Conservation (phyloP, 106 monocot species). For the Gastrodia elata region DNA sequence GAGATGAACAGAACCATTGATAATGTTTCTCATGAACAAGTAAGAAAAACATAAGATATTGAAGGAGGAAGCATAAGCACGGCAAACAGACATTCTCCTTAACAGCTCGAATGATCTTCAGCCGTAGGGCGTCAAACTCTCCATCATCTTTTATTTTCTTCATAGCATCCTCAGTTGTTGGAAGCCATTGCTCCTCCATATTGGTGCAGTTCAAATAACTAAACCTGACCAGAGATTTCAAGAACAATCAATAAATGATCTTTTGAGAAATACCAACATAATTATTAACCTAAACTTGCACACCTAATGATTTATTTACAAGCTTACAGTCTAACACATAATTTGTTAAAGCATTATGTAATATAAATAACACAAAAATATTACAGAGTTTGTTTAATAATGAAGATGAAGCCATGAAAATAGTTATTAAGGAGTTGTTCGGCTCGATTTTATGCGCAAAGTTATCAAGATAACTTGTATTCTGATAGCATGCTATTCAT, state of each 20-base stretch:
- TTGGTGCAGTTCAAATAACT: background rate
- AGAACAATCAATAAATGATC: background rate
- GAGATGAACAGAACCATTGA: background rate
- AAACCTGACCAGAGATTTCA: background rate
- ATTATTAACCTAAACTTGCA: background rate
- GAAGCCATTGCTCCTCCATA: constrained; percentile 6
- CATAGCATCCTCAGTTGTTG: constrained; percentile 57
- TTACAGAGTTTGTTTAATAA: background rate
- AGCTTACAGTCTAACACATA: background rate
- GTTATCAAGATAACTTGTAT: too few relatives aligned
- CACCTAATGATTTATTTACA: background rate
- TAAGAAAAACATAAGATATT: background rate
- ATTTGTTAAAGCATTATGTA: background rate
- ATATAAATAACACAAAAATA: background rate
- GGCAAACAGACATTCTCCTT: constrained; percentile 59
- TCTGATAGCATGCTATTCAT: too few relatives aligned
- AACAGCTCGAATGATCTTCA: constrained; percentile 55
- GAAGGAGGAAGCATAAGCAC: background rate
- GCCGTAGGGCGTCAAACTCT: constrained; percentile 81
- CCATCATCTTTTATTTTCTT: constrained; percentile 84
- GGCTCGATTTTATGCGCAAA: too few relatives aligned
- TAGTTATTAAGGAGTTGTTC: too few relatives aligned
- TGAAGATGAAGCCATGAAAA: too few relatives aligned
- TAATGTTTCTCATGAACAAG: background rate
- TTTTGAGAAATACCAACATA: background rate